phyloP scores from a whole-genome alignment of 1,284 basidiomycete species.

The Heterobasidion parviporum region DNA sequence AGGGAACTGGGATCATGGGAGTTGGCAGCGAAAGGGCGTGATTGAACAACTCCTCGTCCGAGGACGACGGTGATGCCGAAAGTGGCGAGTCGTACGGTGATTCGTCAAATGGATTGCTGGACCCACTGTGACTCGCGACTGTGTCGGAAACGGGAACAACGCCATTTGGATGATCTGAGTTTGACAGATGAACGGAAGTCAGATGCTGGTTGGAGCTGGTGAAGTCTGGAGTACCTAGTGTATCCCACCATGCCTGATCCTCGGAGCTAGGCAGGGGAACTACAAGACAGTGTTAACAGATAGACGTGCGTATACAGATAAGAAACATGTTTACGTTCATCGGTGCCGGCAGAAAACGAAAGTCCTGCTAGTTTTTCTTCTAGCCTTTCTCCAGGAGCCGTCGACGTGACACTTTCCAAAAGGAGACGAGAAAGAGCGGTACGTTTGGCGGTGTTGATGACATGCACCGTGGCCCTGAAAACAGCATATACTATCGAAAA shows the following conservation, averaged over 20 bases:
- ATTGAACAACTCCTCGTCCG: conserved; percentile 74
- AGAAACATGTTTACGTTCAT: conserved; percentile 27
- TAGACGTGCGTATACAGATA: conserved; percentile 13
- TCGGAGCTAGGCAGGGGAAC: conserved; percentile 78
- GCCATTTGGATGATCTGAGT: conserved; percentile 55
- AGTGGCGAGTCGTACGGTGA: conserved; percentile 54
- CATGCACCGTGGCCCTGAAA: conserved; percentile 71
- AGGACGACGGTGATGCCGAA: conserved; percentile 68
- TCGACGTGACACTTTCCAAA: conserved; percentile 51
- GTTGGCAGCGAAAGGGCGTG: conserved; percentile 57
- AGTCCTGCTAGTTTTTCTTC: conserved; percentile 61
- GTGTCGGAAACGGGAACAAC: conserved; percentile 42
- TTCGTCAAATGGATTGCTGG: conserved; percentile 64
- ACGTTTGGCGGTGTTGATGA: conserved; percentile 73
- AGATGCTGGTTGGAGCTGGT: neutral
- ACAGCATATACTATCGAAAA: conserved; percentile 66
- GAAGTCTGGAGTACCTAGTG: conserved; percentile 38
- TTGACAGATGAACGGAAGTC: neutral
- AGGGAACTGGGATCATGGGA: conserved; percentile 41
- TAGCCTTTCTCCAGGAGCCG: conserved; percentile 54
- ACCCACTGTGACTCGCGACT: conserved; percentile 24
- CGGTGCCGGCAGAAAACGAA: conserved; percentile 25
- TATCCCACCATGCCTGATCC: conserved; percentile 70
- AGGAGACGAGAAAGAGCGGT: conserved; percentile 63
- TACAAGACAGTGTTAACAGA: conserved; percentile 17